Percentiles rank a stretch among this genome's conserved stretches.
These are phyloP conservation scores for Trypanosoma rangeli DNA, from an alignment of 208 protist species.

Conservation along the genomic window DNA sequence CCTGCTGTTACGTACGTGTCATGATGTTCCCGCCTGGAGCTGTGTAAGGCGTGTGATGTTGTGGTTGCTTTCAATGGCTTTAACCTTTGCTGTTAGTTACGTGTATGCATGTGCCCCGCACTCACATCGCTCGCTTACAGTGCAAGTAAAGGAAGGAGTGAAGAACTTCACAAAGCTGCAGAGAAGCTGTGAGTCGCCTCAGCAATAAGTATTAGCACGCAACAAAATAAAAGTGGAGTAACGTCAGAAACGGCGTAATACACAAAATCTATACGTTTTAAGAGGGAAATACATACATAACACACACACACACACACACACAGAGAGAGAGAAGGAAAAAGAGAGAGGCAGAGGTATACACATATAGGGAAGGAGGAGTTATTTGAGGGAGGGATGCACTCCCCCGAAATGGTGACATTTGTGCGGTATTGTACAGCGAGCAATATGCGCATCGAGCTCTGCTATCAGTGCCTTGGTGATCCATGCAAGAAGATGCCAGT, in stretches of 20 bases:
- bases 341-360: background rate
- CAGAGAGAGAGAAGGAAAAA: background rate
- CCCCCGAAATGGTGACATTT: conserved; percentile 45
- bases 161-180: background rate
- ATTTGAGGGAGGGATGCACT: conserved; percentile 22
- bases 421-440: conserved; percentile 66
- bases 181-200: background rate
- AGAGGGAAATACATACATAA: background rate
- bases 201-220: background rate
- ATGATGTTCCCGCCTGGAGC: background rate
- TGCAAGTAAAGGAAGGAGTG: background rate
- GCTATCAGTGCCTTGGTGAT: conserved; percentile 80
- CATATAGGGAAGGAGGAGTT: background rate
- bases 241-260: background rate
- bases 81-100: background rate
- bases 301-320: no score
- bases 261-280: background rate
- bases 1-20: background rate
- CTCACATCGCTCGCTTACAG: background rate
- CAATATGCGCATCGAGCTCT: conserved; percentile 53
- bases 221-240: background rate
- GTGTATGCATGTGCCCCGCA: background rate
- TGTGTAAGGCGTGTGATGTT: background rate
- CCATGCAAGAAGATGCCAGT: conserved; percentile 27
- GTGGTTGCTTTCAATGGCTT: background rate